A percentile compares a stretch with the other conserved stretches of the same genome.
Evolutionary conservation across 495 filamentous ascomycete genomes (phyloP).

Genomic region (Talaromyces trachyspermus): DNA sequence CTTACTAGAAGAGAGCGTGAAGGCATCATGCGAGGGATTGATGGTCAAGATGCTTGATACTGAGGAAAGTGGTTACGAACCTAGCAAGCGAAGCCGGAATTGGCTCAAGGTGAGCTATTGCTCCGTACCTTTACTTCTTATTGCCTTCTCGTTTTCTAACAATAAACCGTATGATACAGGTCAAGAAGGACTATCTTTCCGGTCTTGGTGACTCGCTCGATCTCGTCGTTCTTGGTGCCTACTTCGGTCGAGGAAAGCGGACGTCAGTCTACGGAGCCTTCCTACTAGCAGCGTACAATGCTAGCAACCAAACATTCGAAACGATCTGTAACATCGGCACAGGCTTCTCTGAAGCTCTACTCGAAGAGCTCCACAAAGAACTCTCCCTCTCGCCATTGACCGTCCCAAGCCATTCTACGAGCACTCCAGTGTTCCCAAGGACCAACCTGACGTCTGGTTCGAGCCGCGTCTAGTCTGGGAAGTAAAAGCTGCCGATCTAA

Average conservation of each 20-base stretch:
- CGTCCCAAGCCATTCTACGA: conserved; percentile 89
- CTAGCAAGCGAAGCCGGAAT: conserved; percentile 88
- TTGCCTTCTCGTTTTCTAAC: conserved; percentile 14
- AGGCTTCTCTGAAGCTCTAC: conserved; percentile 81
- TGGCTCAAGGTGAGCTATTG: conserved; percentile 95
- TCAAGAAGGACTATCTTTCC: conserved; percentile 95
- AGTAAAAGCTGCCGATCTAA: conserved; percentile 93
- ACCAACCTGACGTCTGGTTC: conserved; percentile 98
- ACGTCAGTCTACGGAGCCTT: conserved; percentile 94
- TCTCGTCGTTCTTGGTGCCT: conserved; percentile 90
- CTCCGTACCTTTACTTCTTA: too few species aligned
- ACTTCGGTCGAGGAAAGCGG: conserved; percentile 89
- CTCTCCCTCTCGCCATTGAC: conserved; percentile 73
- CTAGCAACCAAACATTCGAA: conserved; percentile 70
- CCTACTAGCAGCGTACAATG: conserved; percentile 88
- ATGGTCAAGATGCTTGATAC: conserved; percentile 99
- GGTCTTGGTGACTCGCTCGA: conserved; percentile 94
- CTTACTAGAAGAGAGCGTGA: conserved; percentile 87
- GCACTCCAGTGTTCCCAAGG: conserved; percentile 73
- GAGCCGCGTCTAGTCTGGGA: conserved; percentile 94
- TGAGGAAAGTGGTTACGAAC: conserved; percentile 83
- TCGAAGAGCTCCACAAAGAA: conserved; percentile 71
- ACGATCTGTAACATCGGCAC: conserved; percentile 98
- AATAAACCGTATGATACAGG: conserved; percentile 40
- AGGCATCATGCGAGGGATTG: conserved; percentile 89